Evolutionary conservation across 163 green algal species (phyloP).

Genomic region (Scenedesmus sp.): DNA sequence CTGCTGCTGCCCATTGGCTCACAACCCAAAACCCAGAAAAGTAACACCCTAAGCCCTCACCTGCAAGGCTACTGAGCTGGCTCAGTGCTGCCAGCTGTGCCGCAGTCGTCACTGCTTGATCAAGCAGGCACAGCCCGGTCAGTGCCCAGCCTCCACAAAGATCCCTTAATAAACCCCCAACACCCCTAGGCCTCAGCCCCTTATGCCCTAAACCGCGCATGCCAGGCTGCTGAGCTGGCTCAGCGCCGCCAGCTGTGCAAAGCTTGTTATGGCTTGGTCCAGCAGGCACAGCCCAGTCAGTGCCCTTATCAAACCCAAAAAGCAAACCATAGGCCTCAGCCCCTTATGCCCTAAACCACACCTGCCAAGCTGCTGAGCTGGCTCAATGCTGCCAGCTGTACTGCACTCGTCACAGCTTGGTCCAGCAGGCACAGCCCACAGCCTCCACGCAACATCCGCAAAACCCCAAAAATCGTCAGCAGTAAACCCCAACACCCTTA

Average conservation of each 20-base stretch:
- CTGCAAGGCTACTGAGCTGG: not conserved
- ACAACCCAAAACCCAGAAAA: not conserved
- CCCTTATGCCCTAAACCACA: not conserved
- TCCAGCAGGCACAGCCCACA: constrained; percentile 4
- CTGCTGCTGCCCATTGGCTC: not conserved
- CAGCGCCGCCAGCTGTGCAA: constrained; percentile 13
- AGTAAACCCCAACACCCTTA: not conserved
- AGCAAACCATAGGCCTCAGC: not conserved
- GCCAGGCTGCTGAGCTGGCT: constrained; percentile 26
- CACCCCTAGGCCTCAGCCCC: not conserved
- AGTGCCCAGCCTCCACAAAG: not conserved
- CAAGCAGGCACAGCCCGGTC: not conserved
- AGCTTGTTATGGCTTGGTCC: constrained; percentile 1
- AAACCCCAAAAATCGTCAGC: not conserved
- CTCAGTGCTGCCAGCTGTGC: not conserved
- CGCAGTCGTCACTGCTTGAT: not conserved
- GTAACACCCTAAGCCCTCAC: not conserved
- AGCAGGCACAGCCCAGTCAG: constrained; percentile 38
- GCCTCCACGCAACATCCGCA: not conserved
- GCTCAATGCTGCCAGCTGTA: constrained; percentile 15
- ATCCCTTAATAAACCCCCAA: not conserved
- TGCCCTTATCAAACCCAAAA: not conserved
- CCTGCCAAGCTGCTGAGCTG: constrained; percentile 35
- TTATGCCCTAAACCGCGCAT: not conserved
- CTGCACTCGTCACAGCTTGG: not conserved